A percentile compares a stretch with the other conserved stretches of the same genome.
These are phyloP conservation scores for Clavispora santaluciae DNA, from an alignment of 805 yeast species.

Conservation along the genomic window DNA sequence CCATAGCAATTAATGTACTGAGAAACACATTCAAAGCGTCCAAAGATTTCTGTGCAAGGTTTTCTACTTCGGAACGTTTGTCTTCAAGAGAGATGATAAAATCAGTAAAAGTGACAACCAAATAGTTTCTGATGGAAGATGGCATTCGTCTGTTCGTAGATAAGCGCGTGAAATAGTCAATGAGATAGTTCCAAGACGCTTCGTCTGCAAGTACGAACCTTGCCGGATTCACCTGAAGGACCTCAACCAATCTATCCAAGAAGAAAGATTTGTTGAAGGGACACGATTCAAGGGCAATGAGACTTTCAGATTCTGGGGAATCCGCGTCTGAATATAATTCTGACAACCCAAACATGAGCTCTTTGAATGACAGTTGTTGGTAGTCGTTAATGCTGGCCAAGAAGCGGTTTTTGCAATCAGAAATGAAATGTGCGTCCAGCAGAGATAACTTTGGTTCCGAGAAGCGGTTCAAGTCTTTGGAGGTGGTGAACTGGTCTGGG, in stretches of 20 bases:
- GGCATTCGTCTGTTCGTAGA: conserved; percentile 40
- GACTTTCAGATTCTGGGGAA: conserved; percentile 3
- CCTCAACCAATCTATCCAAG: conserved; percentile 47
- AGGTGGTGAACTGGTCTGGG: conserved; percentile 29
- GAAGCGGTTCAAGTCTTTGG: conserved; percentile 15
- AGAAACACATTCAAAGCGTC: conserved; percentile 45
- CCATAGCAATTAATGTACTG: conserved; percentile 33
- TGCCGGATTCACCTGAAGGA: conserved; percentile 47
- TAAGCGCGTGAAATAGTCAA: conserved; percentile 42
- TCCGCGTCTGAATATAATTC: conserved; percentile 31
- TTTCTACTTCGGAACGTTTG: not conserved
- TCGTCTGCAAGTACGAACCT: conserved; percentile 43
- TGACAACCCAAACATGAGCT: conserved; percentile 45
- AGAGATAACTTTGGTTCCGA: conserved; percentile 34
- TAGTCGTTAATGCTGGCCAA: conserved; percentile 58
- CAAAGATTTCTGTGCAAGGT: conserved; percentile 46
- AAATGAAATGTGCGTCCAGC: conserved; percentile 49
- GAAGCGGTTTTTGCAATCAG: conserved; percentile 53
- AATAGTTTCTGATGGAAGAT: conserved; percentile 40
- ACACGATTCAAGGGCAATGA: conserved; percentile 28
- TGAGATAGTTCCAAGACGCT: conserved; percentile 45
- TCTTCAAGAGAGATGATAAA: conserved; percentile 30
- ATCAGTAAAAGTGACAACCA: conserved; percentile 49
- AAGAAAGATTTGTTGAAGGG: conserved; percentile 54
- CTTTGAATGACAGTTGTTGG: conserved; percentile 44